Conservation (phyloP, 805 yeast species). For the Barnettozyma salicaria region DNA sequence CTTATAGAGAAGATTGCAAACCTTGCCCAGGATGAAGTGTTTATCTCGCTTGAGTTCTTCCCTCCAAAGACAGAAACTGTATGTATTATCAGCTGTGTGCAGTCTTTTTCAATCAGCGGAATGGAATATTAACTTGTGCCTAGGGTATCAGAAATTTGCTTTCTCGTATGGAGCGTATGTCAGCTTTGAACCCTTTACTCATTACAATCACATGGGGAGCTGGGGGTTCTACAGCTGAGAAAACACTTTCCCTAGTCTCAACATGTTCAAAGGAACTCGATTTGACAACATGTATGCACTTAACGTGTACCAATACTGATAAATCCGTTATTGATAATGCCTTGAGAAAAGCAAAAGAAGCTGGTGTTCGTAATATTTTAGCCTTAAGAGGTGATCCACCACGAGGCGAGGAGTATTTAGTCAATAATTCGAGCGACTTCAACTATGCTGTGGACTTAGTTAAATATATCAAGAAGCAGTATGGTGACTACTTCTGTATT, state of each 20-base stretch:
- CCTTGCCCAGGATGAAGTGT: constrained; percentile 47
- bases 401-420: constrained; percentile 60
- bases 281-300: constrained; percentile 87
- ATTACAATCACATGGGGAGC: constrained; percentile 98
- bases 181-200: constrained; percentile 80
- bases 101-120: not conserved
- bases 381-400: constrained; percentile 98
- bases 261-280: constrained; percentile 70
- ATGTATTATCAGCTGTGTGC: constrained; percentile 13
- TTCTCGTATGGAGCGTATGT: constrained; percentile 85
- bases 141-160: constrained; percentile 75
- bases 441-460: constrained; percentile 82
- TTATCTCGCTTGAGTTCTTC: constrained; percentile 88
- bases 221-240: constrained; percentile 88
- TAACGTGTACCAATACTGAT: constrained; percentile 94
- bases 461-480: constrained; percentile 58
- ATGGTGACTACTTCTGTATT: constrained; percentile 81
- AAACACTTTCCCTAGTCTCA: constrained; percentile 77
- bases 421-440: constrained; percentile 39
- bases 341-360: constrained; percentile 56
- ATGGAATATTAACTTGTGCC: constrained; percentile 5
- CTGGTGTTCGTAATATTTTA: constrained; percentile 82
- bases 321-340: constrained; percentile 73
- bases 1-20: constrained; percentile 44
- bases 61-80: constrained; percentile 90